Conservation (phyloP, 2,329 filamentous ascomycete species). For the Fusarium sarcochroum region DNA sequence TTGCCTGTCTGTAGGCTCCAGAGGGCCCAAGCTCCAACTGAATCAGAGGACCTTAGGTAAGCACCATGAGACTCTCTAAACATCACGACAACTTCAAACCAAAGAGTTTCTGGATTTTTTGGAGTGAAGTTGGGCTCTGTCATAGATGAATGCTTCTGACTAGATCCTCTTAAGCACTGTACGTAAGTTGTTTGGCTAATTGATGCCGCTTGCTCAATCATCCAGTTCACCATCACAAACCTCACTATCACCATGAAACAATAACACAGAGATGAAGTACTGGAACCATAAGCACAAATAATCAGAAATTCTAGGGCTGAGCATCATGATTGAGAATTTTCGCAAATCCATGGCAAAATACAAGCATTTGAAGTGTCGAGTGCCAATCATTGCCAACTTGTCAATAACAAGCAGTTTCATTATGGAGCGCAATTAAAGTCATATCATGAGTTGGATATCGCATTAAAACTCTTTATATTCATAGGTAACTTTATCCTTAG, state of each 20-base stretch:
- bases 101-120: neutral
- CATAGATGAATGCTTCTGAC: no score
- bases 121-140: no score
- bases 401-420: neutral
- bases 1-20: conserved; percentile 36
- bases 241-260: neutral
- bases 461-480: neutral
- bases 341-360: neutral
- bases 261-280: neutral
- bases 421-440: neutral
- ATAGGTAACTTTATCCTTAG: neutral
- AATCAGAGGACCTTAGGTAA: conserved; percentile 9
- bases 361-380: neutral
- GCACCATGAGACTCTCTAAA: neutral
- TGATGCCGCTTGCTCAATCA: neutral
- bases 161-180: no score
- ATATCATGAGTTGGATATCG: neutral
- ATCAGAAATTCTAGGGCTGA: neutral
- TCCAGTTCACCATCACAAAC: neutral
- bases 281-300: neutral
- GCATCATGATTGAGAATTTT: neutral
- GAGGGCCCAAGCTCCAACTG: conserved; percentile 25
- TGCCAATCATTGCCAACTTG: neutral
- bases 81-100: neutral
- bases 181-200: no score